These are phyloP conservation scores for Thymus quinquecostatus DNA, from an alignment of 257 asterid genomes.

Conservation along the genomic window DNA sequence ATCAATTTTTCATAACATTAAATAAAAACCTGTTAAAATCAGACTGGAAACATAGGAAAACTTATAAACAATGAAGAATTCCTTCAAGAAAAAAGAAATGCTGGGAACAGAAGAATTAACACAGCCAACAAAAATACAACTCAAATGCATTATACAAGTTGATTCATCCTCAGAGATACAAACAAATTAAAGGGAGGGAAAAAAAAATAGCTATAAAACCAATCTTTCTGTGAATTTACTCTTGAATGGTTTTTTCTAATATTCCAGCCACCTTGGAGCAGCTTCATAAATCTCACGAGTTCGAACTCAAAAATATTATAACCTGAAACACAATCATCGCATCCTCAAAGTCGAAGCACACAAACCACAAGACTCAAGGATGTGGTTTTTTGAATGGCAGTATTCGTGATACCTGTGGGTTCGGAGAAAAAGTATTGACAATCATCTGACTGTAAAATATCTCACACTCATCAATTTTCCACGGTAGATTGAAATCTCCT, in stretches of 20 bases:
- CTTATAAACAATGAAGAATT: no score
- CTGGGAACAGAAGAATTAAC: not conserved
- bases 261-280: not conserved
- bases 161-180: conserved; percentile 9
- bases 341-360: conserved; percentile 16
- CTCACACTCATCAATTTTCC: conserved; percentile 35
- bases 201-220: not conserved
- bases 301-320: not conserved
- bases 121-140: not conserved
- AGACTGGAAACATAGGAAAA: no score
- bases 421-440: not conserved
- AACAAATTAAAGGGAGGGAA: not conserved
- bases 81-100: no score
- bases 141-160: conserved; percentile 26
- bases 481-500: conserved; percentile 28
- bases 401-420: conserved; percentile 3
- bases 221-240: conserved; percentile 4
- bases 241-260: conserved; percentile 1
- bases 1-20: no score
- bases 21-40: no score
- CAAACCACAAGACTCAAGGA: not conserved
- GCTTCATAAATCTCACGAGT: not conserved
- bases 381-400: not conserved
- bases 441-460: not conserved
- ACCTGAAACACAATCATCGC: conserved; percentile 10